Percentiles rank a stretch among this genome's conserved stretches.
phyloP scores from a whole-genome alignment of 768 basidiomycete species.

The Mycena rebaudengoi region DNA sequence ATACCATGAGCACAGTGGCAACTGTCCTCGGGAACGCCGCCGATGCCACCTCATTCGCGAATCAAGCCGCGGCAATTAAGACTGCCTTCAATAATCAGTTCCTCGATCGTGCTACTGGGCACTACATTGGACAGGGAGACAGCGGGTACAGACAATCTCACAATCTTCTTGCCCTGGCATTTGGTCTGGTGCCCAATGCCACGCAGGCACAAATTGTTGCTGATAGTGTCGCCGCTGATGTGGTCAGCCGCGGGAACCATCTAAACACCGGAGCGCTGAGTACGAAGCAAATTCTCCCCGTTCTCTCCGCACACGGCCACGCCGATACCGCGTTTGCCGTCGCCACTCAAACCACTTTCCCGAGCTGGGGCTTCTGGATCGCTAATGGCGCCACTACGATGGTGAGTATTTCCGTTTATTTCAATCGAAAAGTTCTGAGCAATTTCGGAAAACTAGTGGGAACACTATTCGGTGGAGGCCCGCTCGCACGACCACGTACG shows the following conservation, averaged over 20 bases:
- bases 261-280: slow-evolving; percentile 37
- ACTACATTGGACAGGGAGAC: slow-evolving; percentile 37
- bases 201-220: slow-evolving; percentile 33
- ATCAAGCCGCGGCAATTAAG: slow-evolving; percentile 35
- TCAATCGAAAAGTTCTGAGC: not conserved
- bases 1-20: slow-evolving; percentile 35
- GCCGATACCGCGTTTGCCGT: slow-evolving; percentile 34
- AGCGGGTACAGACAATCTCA: slow-evolving; percentile 40
- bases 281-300: slow-evolving; percentile 37
- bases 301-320: slow-evolving; percentile 33
- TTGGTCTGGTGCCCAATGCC: slow-evolving; percentile 31
- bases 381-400: slow-evolving; percentile 38
- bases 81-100: slow-evolving; percentile 38
- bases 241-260: slow-evolving; percentile 29
- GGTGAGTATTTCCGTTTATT: slow-evolving; percentile 23
- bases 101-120: slow-evolving; percentile 27
- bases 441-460: slow-evolving; percentile 38
- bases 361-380: slow-evolving; percentile 43
- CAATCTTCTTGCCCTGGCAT: slow-evolving; percentile 38
- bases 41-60: slow-evolving; percentile 33
- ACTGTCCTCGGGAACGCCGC: slow-evolving; percentile 31
- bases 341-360: slow-evolving; percentile 38
- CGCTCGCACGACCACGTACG: slow-evolving; percentile 42
- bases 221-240: slow-evolving; percentile 35
- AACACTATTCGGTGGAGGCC: slow-evolving; percentile 39